A percentile compares a stretch with the other conserved stretches of the same genome.
Conservation (phyloP, 257 asterid species). For the Nicotiana paniculata region DNA sequence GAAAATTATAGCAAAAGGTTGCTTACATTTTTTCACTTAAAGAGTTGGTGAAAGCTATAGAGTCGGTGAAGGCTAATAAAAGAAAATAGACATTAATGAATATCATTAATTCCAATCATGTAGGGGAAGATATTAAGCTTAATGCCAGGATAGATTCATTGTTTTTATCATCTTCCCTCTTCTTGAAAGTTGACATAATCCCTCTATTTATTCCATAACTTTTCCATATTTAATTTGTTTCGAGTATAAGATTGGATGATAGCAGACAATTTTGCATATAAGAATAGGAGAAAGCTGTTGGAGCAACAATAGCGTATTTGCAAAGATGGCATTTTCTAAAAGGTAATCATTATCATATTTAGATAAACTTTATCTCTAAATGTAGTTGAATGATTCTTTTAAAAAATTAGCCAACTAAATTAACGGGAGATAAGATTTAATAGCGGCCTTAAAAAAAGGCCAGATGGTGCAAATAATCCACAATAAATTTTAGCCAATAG, state of each 20-base stretch:
- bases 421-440: no score
- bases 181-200: neutral
- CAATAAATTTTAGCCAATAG: no score
- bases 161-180: neutral
- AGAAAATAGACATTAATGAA: neutral
- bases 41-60: neutral
- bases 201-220: neutral
- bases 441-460: no score
- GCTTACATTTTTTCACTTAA: neutral
- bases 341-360: no score
- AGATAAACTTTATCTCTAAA: no score
- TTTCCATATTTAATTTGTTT: neutral
- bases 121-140: neutral
- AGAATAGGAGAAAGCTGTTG: no score
- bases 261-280: neutral
- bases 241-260: neutral
- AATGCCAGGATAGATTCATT: neutral
- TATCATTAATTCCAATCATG: neutral
- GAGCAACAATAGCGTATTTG: no score
- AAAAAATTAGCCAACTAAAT: no score
- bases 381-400: no score
- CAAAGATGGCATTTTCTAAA: no score
- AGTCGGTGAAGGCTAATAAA: neutral
- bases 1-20: neutral
- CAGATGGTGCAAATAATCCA: no score